Evolutionary conservation across 805 yeast genomes (phyloP).

Genomic region (Ogataea nakhonphanomensis): DNA sequence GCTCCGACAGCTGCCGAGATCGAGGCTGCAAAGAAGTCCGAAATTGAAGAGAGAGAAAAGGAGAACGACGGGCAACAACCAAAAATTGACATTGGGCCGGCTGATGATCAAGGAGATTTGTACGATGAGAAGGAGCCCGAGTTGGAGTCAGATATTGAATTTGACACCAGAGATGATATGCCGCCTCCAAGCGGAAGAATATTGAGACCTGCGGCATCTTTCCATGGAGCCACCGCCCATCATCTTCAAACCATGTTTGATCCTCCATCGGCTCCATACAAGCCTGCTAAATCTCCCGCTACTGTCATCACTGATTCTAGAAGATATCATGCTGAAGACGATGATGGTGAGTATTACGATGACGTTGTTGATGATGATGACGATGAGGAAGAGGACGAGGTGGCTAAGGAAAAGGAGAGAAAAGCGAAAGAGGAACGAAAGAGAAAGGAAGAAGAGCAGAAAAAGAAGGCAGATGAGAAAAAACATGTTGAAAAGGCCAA

Average conservation of each 20-base stretch:
- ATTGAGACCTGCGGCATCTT: slow-evolving; percentile 18
- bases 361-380: slow-evolving; percentile 32
- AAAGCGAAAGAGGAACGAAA: slow-evolving; percentile 11
- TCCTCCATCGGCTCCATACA: slow-evolving; percentile 24
- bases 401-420: slow-evolving; percentile 23
- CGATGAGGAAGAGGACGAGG: slow-evolving; percentile 43
- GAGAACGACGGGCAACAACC: not conserved
- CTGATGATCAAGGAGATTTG: not conserved
- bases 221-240: slow-evolving; percentile 13
- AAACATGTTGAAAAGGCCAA: slow-evolving; percentile 19
- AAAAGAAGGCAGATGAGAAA: slow-evolving; percentile 15
- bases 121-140: slow-evolving; percentile 1
- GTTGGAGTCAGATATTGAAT: slow-evolving; percentile 2
- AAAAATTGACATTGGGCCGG: not conserved
- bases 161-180: slow-evolving; percentile 9
- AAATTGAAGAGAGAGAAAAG: slow-evolving; percentile 6
- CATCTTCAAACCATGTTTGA: slow-evolving; percentile 28
- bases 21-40: slow-evolving; percentile 4
- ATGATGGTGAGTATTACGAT: slow-evolving; percentile 31
- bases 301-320: slow-evolving; percentile 25
- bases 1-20: slow-evolving; percentile 18
- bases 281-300: slow-evolving; percentile 21
- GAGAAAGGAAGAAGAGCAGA: slow-evolving; percentile 11
- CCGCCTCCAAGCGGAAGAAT: slow-evolving; percentile 22
- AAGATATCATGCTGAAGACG: slow-evolving; percentile 27